A percentile compares a stretch with the other conserved stretches of the same genome.
phyloP scores from a whole-genome alignment of 176 grass and related monocot species.

The Poa pratensis region DNA sequence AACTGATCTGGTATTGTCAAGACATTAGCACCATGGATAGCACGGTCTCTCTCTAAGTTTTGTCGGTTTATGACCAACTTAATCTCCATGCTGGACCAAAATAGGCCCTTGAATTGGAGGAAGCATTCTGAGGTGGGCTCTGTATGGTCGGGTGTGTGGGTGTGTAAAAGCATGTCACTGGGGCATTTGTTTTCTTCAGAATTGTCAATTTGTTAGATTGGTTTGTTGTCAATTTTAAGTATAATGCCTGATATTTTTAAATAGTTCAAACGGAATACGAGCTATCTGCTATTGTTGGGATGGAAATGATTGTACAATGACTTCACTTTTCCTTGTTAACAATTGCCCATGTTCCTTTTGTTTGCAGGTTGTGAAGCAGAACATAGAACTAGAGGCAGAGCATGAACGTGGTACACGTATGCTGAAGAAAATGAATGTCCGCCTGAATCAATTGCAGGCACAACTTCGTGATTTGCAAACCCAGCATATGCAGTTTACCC shows the following conservation, averaged over 20 bases:
- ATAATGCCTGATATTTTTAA: background rate
- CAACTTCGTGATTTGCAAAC: constrained; percentile 76
- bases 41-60: background rate
- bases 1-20: background rate
- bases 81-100: background rate
- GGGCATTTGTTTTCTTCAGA: background rate
- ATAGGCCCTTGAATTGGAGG: background rate
- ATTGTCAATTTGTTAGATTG: background rate
- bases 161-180: background rate
- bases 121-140: background rate
- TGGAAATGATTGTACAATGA: constrained; percentile 1
- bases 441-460: constrained; percentile 62
- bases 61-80: background rate
- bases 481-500: constrained; percentile 65
- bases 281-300: constrained; percentile 9
- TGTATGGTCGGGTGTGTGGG: too few relatives aligned
- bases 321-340: constrained; percentile 13
- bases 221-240: background rate
- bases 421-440: constrained; percentile 57
- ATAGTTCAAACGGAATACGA: background rate
- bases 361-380: constrained; percentile 70
- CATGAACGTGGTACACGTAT: constrained; percentile 55
- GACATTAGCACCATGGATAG: constrained; percentile 2
- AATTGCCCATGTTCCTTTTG: constrained; percentile 27
- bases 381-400: constrained; percentile 74